Conservation (phyloP, 768 basidiomycete genomes). For the Butyriboletus loyo region DNA sequence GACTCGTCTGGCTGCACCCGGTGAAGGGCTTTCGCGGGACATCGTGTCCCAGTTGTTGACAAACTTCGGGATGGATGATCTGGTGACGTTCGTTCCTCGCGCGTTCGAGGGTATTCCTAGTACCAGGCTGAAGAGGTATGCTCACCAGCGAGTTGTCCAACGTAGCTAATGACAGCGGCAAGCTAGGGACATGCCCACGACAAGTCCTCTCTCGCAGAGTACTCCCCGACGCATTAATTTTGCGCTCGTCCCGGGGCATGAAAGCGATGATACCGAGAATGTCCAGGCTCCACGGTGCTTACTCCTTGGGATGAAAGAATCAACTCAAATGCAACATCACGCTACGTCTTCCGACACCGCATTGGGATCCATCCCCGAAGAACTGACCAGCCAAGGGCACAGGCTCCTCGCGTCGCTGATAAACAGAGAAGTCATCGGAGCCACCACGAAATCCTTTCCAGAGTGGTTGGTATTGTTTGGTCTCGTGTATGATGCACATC, state of each 20-base stretch:
- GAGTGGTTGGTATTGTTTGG: constrained; percentile 29
- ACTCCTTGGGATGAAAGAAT: constrained; percentile 18
- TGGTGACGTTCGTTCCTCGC: constrained; percentile 7
- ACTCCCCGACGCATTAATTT: constrained; percentile 8
- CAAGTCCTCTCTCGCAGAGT: neutral
- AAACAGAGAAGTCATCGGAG: neutral
- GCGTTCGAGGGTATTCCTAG: constrained; percentile 17
- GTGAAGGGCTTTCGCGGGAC: constrained; percentile 9
- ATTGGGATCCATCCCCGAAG: constrained; percentile 10
- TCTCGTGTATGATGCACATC: constrained; percentile 18
- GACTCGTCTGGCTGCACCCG: neutral
- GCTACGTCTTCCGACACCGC: neutral
- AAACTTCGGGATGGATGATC: neutral
- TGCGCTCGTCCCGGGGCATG: constrained; percentile 7
- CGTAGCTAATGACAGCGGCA: constrained; percentile 4
- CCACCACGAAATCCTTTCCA: constrained; percentile 9
- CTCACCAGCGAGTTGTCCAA: neutral
- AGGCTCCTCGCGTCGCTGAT: constrained; percentile 9
- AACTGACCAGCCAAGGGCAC: constrained; percentile 5
- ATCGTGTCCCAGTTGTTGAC: constrained; percentile 11
- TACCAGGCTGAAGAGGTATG: constrained; percentile 18
- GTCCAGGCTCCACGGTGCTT: constrained; percentile 1
- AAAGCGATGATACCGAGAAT: neutral
- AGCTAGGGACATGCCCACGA: constrained; percentile 5
- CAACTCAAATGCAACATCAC: neutral